Evolutionary conservation across 2,329 filamentous ascomycete species (phyloP).

Genomic region (Ploettnerulaceae sp.): DNA sequence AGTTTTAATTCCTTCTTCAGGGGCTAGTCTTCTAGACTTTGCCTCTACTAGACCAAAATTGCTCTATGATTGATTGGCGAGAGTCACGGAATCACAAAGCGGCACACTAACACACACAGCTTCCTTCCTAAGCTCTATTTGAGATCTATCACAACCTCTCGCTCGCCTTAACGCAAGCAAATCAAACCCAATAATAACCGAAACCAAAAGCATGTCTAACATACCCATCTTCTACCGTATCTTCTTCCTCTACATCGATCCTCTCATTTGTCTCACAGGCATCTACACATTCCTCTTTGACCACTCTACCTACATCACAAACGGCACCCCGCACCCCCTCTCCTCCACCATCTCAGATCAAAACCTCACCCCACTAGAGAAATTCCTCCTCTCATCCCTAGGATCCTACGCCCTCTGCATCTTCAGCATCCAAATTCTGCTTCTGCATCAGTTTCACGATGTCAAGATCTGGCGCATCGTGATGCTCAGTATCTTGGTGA

Average conservation of each 20-base stretch:
- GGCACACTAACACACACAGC: no score
- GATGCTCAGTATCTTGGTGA: slow-evolving; percentile 13
- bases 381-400: slow-evolving; percentile 11
- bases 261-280: slow-evolving; percentile 16
- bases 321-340: slow-evolving; percentile 7
- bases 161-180: no score
- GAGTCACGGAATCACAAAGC: no score
- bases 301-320: slow-evolving; percentile 9
- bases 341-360: not conserved
- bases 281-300: slow-evolving; percentile 16
- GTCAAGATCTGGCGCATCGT: slow-evolving; percentile 15
- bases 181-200: no score
- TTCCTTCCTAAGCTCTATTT: no score
- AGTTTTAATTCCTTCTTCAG: no score
- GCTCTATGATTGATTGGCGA: no score
- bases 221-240: slow-evolving; percentile 17
- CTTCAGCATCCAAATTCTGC: slow-evolving; percentile 15
- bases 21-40: no score
- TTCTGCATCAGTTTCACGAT: slow-evolving; percentile 13
- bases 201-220: slow-evolving; percentile 7
- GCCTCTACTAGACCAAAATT: no score
- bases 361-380: slow-evolving; percentile 10
- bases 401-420: slow-evolving; percentile 15
- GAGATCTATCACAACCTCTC: no score
- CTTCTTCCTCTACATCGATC: slow-evolving; percentile 20